These are phyloP conservation scores for Colletotrichum abscissum DNA, from an alignment of 2,329 filamentous ascomycete species.

Conservation along the genomic window DNA sequence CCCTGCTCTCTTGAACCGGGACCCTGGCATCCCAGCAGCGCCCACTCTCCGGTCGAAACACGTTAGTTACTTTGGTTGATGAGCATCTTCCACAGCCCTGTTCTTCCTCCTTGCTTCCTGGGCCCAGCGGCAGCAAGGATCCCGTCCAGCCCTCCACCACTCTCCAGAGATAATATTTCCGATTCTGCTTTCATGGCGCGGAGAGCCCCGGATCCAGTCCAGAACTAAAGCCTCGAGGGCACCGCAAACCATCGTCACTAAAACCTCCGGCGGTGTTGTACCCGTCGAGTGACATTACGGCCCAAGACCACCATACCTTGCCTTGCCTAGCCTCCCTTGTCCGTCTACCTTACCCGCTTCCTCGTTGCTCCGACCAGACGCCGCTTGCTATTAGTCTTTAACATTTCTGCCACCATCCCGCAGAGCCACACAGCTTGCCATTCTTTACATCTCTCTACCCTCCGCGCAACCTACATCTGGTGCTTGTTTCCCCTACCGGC, in stretches of 20 bases:
- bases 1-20: slow-evolving; percentile 28
- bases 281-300: slow-evolving; percentile 42
- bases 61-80: slow-evolving; percentile 54
- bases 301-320: slow-evolving; percentile 44
- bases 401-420: slow-evolving; percentile 30
- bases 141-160: slow-evolving; percentile 43
- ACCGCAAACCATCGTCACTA: slow-evolving; percentile 48
- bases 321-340: slow-evolving; percentile 40
- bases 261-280: slow-evolving; percentile 44
- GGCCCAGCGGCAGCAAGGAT: slow-evolving; percentile 43
- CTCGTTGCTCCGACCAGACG: slow-evolving; percentile 32
- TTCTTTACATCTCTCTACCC: slow-evolving; percentile 25
- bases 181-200: slow-evolving; percentile 56
- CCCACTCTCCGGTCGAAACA: slow-evolving; percentile 53
- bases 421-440: slow-evolving; percentile 19
- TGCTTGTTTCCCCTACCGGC: not conserved
- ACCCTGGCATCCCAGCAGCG: slow-evolving; percentile 39
- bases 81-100: slow-evolving; percentile 48
- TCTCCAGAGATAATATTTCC: slow-evolving; percentile 59
- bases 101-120: slow-evolving; percentile 49
- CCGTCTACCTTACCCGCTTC: slow-evolving; percentile 38
- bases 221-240: slow-evolving; percentile 29
- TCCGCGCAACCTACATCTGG: not conserved
- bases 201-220: slow-evolving; percentile 53
- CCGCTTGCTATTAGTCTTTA: slow-evolving; percentile 12